Base-by-base conservation (phyloP, 805 yeast species). In the Candida ipomoeae region DNA sequence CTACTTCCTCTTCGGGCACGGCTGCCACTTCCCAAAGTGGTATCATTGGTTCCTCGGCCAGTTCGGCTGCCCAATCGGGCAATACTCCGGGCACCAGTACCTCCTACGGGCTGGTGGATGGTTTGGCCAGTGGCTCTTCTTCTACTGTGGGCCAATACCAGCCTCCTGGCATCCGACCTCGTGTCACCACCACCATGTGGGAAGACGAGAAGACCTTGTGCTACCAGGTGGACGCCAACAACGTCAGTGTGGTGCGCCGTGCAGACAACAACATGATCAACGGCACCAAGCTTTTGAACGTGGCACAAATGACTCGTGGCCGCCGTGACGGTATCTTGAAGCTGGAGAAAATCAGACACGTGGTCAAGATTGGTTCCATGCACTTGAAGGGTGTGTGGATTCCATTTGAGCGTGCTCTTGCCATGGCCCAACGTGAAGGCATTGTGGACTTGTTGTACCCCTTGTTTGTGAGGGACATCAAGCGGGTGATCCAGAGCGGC, bases 301-400 rank as follows among this genome's bases (percentile, higher is more conserved):
- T 87, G 35, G 89, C 94, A 2, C 89, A 86, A 52, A 86, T 87
- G 88, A 87, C 95, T 14, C 76, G 96, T 55, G 96, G 96, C 26
- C 79, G 92, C 57, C 75, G 96, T 61, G 96, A 87, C 65, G 95
- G 96, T 17, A 83, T 87, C 54, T 74, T 87, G 55, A 87, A 87
- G 69, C 81, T 84, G 51, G 94, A 87, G 64, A 83, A 84, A 60
- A 77, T 81, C 40, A 75, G 94, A 39, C 88, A 85, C 62, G 95
- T 87, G 21, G 92, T 87, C 40, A 87, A 87, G 68, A 84, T 86
- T 53, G 96, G 96, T 4, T 83, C 90, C 13, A 87, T 87, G 91
- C 91, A 87, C 66, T 72, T 87, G 59, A 87, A 87, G 69, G 96
- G 96, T 36, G 95, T 87, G 43, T 87, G 96, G 96, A 86, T 87